A percentile compares a stretch with the other conserved stretches of the same genome.
Evolutionary conservation across 495 filamentous ascomycete species (phyloP).

Genomic region (Xanthoparmelia taractica): DNA sequence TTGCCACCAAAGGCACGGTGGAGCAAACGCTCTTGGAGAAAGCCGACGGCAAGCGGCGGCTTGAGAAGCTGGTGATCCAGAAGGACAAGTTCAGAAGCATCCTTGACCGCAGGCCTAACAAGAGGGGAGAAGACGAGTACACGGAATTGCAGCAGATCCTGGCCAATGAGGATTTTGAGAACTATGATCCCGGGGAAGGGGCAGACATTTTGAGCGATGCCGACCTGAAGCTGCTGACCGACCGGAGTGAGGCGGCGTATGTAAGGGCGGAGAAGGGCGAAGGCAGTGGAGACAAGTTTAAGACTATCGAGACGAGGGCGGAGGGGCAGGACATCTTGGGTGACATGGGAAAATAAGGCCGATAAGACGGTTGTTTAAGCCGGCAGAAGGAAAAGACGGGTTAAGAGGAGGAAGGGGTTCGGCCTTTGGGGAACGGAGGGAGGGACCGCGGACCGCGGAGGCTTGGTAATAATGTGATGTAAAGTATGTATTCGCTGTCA

Average conservation of each 20-base stretch:
- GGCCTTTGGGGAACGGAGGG: no score
- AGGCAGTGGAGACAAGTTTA: slow-evolving; percentile 52
- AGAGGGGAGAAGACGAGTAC: slow-evolving; percentile 35
- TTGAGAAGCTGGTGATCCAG: slow-evolving; percentile 92
- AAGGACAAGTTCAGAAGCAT: slow-evolving; percentile 67
- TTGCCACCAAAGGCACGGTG: slow-evolving; percentile 87
- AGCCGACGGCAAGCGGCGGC: slow-evolving; percentile 85
- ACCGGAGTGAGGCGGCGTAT: slow-evolving; percentile 83
- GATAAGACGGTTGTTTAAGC: no score
- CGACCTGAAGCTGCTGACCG: slow-evolving; percentile 73
- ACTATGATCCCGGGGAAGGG: slow-evolving; percentile 48
- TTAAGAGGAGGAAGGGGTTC: no score
- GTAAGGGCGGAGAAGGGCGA: slow-evolving; percentile 65
- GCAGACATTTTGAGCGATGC: slow-evolving; percentile 61
- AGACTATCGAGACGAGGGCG: slow-evolving; percentile 58
- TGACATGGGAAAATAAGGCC: slow-evolving; percentile 16
- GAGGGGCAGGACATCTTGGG: slow-evolving; percentile 32
- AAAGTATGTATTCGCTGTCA: no score
- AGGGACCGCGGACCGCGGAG: no score
- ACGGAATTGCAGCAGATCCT: slow-evolving; percentile 42
- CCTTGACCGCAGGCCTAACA: slow-evolving; percentile 30
- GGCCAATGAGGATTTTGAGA: slow-evolving; percentile 46
- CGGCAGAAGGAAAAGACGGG: no score
- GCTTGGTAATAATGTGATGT: no score
- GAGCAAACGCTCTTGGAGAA: slow-evolving; percentile 82